These are phyloP conservation scores for Pseudogymnoascus sp. DNA, from an alignment of 2,329 filamentous ascomycete species.

Conservation along the genomic window DNA sequence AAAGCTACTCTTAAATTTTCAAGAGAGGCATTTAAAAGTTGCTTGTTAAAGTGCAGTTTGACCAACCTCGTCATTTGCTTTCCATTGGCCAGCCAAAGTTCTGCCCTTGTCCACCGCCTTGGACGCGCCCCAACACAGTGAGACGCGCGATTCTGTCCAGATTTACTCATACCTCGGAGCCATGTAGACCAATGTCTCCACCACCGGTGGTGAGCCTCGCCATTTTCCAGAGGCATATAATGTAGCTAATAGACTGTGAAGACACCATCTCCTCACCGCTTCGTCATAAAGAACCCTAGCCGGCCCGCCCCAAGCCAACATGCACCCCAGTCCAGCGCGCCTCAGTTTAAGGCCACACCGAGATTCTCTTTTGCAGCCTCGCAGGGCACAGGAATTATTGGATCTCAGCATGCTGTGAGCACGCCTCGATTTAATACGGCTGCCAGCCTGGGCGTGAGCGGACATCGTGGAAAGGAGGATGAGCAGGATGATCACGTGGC, in stretches of 20 bases:
- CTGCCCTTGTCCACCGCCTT: constrained; percentile 3
- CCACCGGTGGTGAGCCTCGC: constrained; percentile 27
- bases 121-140: not conserved
- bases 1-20: not conserved
- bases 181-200: constrained; percentile 26
- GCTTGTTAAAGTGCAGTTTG: not conserved
- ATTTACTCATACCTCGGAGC: not conserved
- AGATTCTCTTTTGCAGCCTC: constrained; percentile 30
- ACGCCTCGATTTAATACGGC: constrained; percentile 1
- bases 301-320: constrained; percentile 22
- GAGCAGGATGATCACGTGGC: constrained; percentile 1
- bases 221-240: not conserved
- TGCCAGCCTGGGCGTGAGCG: not conserved
- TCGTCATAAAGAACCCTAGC: constrained; percentile 28
- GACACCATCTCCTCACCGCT: constrained; percentile 35
- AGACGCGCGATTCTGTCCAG: not conserved
- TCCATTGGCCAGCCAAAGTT: not conserved
- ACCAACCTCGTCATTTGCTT: not conserved
- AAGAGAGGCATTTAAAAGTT: not conserved
- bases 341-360: constrained; percentile 32
- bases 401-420: not conserved
- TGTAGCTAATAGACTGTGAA: constrained; percentile 20
- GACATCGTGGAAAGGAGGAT: not conserved
- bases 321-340: constrained; percentile 21
- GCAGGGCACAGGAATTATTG: constrained; percentile 16